Base-by-base conservation (phyloP, 176 grass and related monocot genomes). In the Alopecurus myosuroides region DNA sequence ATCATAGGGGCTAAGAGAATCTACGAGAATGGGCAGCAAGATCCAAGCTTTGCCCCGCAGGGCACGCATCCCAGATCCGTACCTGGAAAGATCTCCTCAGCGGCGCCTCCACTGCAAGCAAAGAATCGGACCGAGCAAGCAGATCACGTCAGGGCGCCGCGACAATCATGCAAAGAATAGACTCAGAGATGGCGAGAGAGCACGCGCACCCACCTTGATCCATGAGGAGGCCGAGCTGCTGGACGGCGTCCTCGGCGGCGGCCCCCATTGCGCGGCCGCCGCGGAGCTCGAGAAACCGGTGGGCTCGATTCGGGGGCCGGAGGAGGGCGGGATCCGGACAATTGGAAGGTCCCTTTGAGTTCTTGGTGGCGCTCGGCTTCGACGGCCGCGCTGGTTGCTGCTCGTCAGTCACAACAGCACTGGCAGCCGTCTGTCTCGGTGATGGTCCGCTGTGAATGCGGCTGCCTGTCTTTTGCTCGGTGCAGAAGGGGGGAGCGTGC, bases 1-100 rank as follows among this genome's bases (percentile, higher is more conserved):
- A 25, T 11, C 51, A 42, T 65, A 74, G 0, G 35, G 18, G 49
- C 46, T 23, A 74, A 60, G 33, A 77, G 48, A 84, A 60, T 82
- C 79, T 12, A 82, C 60, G 5, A 68, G 46, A 84, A 76, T 48
- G 12, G 56, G 2, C 63, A 78, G 25, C 67, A 88, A 89, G 81
- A 87, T 79, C 84, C 55, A 86, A 69, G 80, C 57, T 90, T 89
- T 81, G 70, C 49, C 48, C 34, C 48, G 48, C 76, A 6, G 76
- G 31, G 14, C 69, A 72, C 23, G 20, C 64, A 33, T 8, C 29
- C 37, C 76, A 83, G 87, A 81, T 88, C 55, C 90, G 73, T 88
- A 99, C 97, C 97, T 96, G 90, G 89, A 99, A 99, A 52, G 97
- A 82, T 42, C 74, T 81, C 89, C 87, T 92, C 55, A 94, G 86